Percentiles rank a stretch among this genome's conserved stretches.
Evolutionary conservation across 257 asterid genomes (phyloP).

Genomic region (Solanum chiquidenum): DNA sequence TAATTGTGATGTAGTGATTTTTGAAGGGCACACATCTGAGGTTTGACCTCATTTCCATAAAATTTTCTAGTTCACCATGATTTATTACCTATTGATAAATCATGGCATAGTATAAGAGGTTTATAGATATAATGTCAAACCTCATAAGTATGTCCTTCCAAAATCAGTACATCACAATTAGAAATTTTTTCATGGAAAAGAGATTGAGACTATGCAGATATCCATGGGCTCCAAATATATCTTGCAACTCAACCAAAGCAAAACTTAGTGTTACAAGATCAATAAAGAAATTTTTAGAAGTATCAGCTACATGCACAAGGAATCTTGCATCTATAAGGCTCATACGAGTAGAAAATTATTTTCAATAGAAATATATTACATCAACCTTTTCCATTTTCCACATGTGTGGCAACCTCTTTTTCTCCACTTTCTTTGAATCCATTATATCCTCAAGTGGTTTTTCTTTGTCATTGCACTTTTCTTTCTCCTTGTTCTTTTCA

Average conservation of each 20-base stretch:
- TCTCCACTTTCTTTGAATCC: too few species aligned
- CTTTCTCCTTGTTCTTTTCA: too few species aligned
- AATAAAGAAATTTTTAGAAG: neutral
- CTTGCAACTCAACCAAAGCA: constrained; percentile 10
- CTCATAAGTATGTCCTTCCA: constrained; percentile 50
- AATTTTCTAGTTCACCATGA: neutral
- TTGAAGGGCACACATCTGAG: constrained; percentile 96
- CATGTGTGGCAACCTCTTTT: too few species aligned
- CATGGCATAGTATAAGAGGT: too few species aligned
- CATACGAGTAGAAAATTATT: neutral
- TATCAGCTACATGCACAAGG: neutral
- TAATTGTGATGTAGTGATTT: constrained; percentile 51
- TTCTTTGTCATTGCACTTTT: too few species aligned
- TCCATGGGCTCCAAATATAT: constrained; percentile 87
- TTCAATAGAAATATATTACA: constrained; percentile 23
- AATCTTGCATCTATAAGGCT: neutral
- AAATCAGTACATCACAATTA: neutral
- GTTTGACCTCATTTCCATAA: constrained; percentile 24
- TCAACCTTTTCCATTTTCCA: constrained; percentile 43
- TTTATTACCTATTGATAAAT: neutral
- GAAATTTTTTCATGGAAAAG: constrained; percentile 56
- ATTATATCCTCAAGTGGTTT: too few species aligned
- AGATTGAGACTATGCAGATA: constrained; percentile 39
- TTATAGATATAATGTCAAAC: too few species aligned
- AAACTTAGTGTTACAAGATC: neutral